A percentile compares a stretch with the other conserved stretches of the same genome.
Conservation (phyloP, 106 monocot genomes). For the Dioscorea zingiberensis region DNA sequence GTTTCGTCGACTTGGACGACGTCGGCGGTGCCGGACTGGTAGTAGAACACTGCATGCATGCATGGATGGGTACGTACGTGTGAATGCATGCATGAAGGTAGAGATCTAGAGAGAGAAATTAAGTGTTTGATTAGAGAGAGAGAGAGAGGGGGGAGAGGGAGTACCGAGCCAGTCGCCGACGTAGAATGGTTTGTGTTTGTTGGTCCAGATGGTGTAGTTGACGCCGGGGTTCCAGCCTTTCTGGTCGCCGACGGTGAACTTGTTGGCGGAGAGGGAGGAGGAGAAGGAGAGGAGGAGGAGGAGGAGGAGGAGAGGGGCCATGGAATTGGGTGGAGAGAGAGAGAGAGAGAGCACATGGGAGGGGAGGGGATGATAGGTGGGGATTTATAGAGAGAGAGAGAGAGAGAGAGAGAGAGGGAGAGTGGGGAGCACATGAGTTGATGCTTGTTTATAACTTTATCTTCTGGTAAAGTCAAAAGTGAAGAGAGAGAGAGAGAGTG, state of each 20-base stretch:
- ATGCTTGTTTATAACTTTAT: no score
- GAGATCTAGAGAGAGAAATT: no score
- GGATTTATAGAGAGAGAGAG: not conserved
- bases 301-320: slow-evolving; percentile 1
- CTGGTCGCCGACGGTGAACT: slow-evolving; percentile 56
- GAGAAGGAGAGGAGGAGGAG: not conserved
- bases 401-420: not conserved
- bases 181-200: slow-evolving; percentile 73
- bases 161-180: slow-evolving; percentile 95
- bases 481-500: no score
- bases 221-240: slow-evolving; percentile 90
- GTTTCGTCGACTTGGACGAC: slow-evolving; percentile 53
- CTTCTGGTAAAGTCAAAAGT: no score
- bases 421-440: not conserved
- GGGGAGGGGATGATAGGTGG: not conserved
- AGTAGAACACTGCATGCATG: slow-evolving; percentile 48
- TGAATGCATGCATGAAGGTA: no score
- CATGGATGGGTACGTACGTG: no score
- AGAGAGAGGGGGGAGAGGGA: no score
- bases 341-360: not conserved
- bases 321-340: not conserved
- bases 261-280: slow-evolving; percentile 19
- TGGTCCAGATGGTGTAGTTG: slow-evolving; percentile 86
- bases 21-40: slow-evolving; percentile 50
- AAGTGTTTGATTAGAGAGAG: no score